Conservation (phyloP, 768 basidiomycete genomes). For the Leccinum longicurvipes region DNA sequence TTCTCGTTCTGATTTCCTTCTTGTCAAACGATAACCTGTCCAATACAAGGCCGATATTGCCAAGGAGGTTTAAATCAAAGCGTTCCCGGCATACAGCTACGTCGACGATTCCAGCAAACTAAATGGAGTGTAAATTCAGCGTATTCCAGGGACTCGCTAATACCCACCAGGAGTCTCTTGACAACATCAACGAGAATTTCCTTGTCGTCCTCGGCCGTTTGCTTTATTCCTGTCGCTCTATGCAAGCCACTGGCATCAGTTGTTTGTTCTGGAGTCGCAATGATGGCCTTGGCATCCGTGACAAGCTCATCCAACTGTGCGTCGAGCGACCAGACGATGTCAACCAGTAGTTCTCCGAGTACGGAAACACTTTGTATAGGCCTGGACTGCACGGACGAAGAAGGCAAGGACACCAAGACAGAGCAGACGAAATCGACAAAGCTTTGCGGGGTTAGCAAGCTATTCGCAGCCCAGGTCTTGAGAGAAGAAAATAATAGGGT, state of each 20-base stretch:
- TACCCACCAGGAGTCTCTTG: conserved; percentile 54
- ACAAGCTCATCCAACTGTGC: conserved; percentile 70
- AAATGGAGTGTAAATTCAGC: conserved; percentile 2
- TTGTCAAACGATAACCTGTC: conserved; percentile 67
- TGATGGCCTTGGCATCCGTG: conserved; percentile 47
- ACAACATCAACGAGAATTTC: conserved; percentile 55
- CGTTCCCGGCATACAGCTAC: conserved; percentile 68
- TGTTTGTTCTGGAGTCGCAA: conserved; percentile 32
- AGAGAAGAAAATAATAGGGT: conserved; percentile 61
- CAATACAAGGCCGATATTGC: conserved; percentile 62
- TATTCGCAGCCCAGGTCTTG: conserved; percentile 49
- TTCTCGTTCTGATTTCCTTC: conserved; percentile 78
- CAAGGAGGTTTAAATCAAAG: conserved; percentile 63
- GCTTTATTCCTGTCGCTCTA: conserved; percentile 44
- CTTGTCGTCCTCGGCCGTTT: conserved; percentile 61
- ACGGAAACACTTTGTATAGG: conserved; percentile 40
- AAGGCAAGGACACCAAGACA: conserved; percentile 59
- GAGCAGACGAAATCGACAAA: conserved; percentile 66
- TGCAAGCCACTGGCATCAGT: conserved; percentile 21
- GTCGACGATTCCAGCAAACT: conserved; percentile 60
- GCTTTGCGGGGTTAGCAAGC: conserved; percentile 43
- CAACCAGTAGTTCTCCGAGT: conserved; percentile 71
- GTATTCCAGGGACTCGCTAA: not conserved
- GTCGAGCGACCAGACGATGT: conserved; percentile 81
- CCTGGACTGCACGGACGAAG: conserved; percentile 45